Percentiles rank a stretch among this genome's conserved stretches.
phyloP scores from a whole-genome alignment of 805 yeast genomes.

The Grigorovia yakushimaensis region DNA sequence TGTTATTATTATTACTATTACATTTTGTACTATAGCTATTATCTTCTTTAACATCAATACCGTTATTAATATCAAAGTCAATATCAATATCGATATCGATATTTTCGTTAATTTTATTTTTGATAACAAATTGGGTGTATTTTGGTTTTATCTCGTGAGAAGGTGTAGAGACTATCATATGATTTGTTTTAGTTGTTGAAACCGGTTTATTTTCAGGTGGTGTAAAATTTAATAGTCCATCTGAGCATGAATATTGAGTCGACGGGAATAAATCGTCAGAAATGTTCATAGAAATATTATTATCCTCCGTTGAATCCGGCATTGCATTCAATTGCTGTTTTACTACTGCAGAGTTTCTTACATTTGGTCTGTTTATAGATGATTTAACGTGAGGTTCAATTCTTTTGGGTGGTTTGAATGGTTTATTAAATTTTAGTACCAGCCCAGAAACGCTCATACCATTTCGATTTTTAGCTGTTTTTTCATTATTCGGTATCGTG shows the following conservation, averaged over 20 bases:
- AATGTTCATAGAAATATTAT: not conserved
- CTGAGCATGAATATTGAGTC: not conserved
- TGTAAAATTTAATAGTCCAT: not conserved
- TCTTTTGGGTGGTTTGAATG: conserved; percentile 23
- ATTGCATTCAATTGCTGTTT: not conserved
- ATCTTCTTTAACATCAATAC: no score
- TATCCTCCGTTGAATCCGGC: not conserved
- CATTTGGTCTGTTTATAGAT: conserved; percentile 8
- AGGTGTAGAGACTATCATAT: not conserved
- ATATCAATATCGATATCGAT: no score
- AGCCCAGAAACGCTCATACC: conserved; percentile 5
- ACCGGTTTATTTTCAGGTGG: not conserved
- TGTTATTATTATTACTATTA: no score
- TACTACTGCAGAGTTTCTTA: conserved; percentile 3
- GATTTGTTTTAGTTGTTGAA: not conserved
- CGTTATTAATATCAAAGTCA: no score
- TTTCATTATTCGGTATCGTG: not conserved
- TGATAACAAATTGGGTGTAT: no score
- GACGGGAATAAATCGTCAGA: not conserved
- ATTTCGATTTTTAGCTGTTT: not conserved
- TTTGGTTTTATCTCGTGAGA: no score
- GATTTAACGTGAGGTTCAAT: not conserved
- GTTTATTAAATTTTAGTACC: conserved; percentile 22
- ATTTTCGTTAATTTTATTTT: no score
- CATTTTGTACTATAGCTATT: no score